phyloP scores from a whole-genome alignment of 176 grass and related monocot genomes.

The Triticum aestivum region IWGSC_CS_RefSeq_v2.1 NC_057814.1:416568613-416569112 shows the following conservation, averaged over 20 bases:
- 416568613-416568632: not conserved
- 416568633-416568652: not conserved
- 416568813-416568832: constrained; percentile 42
- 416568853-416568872: constrained; percentile 65
- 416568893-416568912: constrained; percentile 46
- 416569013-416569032: not conserved
- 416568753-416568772: constrained; percentile 24
- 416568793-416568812: constrained; percentile 49
- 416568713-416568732: not conserved
- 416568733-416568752: not conserved
- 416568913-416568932: constrained; percentile 46
- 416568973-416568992: not conserved
- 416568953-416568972: constrained; percentile 15
- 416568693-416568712: not conserved
- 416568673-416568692: not conserved
- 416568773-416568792: constrained; percentile 62
- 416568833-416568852: constrained; percentile 42
- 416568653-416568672: not conserved
- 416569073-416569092: constrained; percentile 6
- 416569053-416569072: not conserved
- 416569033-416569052: not conserved
- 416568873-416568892: constrained; percentile 51
- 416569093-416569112: not conserved
- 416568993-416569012: not conserved
- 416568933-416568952: constrained; percentile 43